Percentiles rank a stretch among this genome's conserved stretches.
Evolutionary conservation across 2,329 filamentous ascomycete genomes (phyloP).

Genomic region (Apiospora rasikravindrae): DNA sequence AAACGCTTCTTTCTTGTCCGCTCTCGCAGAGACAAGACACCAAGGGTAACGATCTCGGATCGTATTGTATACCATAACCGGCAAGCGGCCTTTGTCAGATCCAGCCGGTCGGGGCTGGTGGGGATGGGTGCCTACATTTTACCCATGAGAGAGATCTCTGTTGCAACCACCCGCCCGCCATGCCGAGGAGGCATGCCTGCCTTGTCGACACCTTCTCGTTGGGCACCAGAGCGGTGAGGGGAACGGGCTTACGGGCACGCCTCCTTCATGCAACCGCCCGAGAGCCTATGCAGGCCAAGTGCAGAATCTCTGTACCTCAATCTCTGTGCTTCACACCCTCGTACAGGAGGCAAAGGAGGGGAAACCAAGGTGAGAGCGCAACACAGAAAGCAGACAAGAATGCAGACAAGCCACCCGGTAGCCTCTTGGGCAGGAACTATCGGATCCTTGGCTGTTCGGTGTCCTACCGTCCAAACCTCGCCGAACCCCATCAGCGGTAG

Average conservation of each 20-base stretch:
- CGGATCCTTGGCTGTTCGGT: slow-evolving; percentile 1
- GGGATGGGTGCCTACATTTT: slow-evolving; percentile 3
- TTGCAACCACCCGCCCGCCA: slow-evolving; percentile 1
- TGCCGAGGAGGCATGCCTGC: neutral
- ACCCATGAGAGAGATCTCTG: neutral
- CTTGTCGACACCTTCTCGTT: neutral
- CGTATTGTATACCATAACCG: neutral
- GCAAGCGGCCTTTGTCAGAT: neutral
- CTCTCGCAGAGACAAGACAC: neutral
- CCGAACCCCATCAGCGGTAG: neutral
- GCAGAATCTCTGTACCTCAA: slow-evolving; percentile 15
- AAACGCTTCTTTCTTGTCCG: neutral
- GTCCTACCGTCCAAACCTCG: neutral
- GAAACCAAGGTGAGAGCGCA: neutral
- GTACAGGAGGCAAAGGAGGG: neutral
- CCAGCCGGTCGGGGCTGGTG: neutral
- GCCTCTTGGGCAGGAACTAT: neutral
- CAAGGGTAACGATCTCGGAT: neutral
- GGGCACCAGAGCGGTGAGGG: neutral
- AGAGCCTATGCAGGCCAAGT: neutral
- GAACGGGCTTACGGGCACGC: neutral
- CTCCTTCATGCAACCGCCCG: neutral
- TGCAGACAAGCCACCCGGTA: neutral
- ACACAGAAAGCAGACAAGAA: neutral
- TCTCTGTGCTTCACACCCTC: slow-evolving; percentile 2